Conservation (phyloP, 352 stramenopile genomes). For the Plasmopara muralis region DNA sequence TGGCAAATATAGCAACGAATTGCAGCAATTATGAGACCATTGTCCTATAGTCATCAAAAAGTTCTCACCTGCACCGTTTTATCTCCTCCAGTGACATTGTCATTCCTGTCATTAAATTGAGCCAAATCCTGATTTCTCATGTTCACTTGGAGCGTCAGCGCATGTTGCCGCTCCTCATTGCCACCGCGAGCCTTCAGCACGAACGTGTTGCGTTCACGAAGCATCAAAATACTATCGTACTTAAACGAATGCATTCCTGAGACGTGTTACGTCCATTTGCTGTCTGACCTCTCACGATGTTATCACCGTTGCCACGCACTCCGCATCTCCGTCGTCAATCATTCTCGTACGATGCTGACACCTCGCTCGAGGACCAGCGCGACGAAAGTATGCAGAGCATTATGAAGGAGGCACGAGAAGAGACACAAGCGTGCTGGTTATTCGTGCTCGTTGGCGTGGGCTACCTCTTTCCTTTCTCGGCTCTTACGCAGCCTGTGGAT, state of each 20-base stretch:
- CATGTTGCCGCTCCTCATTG: constrained; percentile 42
- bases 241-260: constrained; percentile 2
- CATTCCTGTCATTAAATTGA: constrained; percentile 41
- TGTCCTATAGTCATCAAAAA: neutral
- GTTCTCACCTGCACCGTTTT: constrained; percentile 33
- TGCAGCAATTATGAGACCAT: constrained; percentile 2
- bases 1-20: constrained; percentile 8
- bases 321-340: constrained; percentile 27
- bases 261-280: too few relatives aligned
- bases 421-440: constrained; percentile 48
- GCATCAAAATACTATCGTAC: constrained; percentile 18
- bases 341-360: constrained; percentile 32
- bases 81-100: constrained; percentile 4
- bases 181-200: constrained; percentile 37
- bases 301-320: constrained; percentile 54
- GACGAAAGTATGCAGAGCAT: constrained; percentile 17
- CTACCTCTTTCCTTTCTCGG: constrained; percentile 85
- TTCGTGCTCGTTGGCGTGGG: constrained; percentile 70
- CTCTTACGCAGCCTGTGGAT: constrained; percentile 84
- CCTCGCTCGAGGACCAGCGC: constrained; percentile 24
- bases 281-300: constrained; percentile 20
- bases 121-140: constrained; percentile 47
- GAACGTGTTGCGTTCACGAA: constrained; percentile 60
- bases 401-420: constrained; percentile 35
- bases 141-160: constrained; percentile 50